Evolutionary conservation across 208 protist species (phyloP), one percentile per base, ranked within the genome.

Genomic region (Endotrypanum monterogeii): DNA sequence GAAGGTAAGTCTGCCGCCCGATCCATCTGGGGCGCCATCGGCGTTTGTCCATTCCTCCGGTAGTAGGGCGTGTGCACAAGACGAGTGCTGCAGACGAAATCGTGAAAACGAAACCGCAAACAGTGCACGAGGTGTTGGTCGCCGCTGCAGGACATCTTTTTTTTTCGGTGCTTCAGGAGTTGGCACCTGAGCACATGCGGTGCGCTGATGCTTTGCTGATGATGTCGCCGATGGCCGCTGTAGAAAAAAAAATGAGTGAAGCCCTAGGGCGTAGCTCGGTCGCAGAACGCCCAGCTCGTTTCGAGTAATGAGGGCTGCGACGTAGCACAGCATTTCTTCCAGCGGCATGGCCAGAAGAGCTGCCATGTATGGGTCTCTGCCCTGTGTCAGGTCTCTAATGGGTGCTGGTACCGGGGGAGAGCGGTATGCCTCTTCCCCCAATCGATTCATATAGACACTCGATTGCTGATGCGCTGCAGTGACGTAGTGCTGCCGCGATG

Each of bases 221-320:
- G 66, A 16, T 48, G 76, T 32, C 7, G 39, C 23, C 9, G 11
- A 18, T 25, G 32, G 68, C 37, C 35, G 70, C 35, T 78, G 69
- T 51, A 82, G 35, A 30, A 68, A 79, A 46, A 82, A 85, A 41
- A 80, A 62, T 16, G 81, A 85, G 68, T 85, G 81, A 54, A 82
- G 46, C 8, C 71, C 76, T 12, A 68, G 2, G 23, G 71, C 71
- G 35, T 79, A 70, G 28, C 67, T 44, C 1, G 67, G n/a, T 16
- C 81, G 81, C 67, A 85, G 74, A 20, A 37, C 57, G 14, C 54
- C 69, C 7, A 76, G 25, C 61, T 85, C 81, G 28, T 74, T 74
- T 18, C 69, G 76, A 6, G 81, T 80, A 25, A 82, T 44, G 20
- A 76, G 23, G 7, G 76, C 81, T 2, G 76, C 67, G 8, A 73